phyloP scores from a whole-genome alignment of 2,329 filamentous ascomycete species.

The Aspergillus ochraceus region DNA sequence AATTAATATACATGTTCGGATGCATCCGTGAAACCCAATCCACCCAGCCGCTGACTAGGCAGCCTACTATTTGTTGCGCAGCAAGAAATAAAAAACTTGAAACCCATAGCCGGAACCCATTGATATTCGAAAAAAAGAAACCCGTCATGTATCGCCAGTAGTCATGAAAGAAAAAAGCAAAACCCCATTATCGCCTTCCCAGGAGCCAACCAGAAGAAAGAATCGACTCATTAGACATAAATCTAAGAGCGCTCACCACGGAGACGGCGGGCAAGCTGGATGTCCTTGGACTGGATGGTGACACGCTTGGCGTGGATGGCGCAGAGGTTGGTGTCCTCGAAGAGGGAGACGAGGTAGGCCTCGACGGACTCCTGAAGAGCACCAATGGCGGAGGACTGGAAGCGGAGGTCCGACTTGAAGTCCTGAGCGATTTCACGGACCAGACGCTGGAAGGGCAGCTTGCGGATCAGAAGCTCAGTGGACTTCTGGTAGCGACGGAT shows the following conservation, averaged over 20 bases:
- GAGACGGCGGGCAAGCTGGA: conserved; percentile 92
- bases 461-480: conserved; percentile 92
- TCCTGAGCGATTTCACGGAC: conserved; percentile 96
- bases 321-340: conserved; percentile 97
- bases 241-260: conserved; percentile 85
- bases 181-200: conserved; percentile 44
- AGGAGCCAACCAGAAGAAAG: conserved; percentile 33
- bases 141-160: conserved; percentile 47
- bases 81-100: conserved; percentile 28
- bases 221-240: conserved; percentile 26
- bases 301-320: conserved; percentile 99
- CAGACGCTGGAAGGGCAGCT: conserved; percentile 96
- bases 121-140: conserved; percentile 37
- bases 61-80: conserved; percentile 33
- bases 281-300: conserved; percentile 92
- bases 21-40: conserved; percentile 30
- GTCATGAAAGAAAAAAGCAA: conserved; percentile 38
- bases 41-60: conserved; percentile 28
- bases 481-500: conserved; percentile 98
- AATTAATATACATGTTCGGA: conserved; percentile 37
- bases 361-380: conserved; percentile 98
- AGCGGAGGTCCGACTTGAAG: conserved; percentile 92
- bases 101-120: conserved; percentile 41
- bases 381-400: conserved; percentile 97
- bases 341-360: conserved; percentile 96